Evolutionary conservation across 2,329 filamentous ascomycete genomes (phyloP).

Genomic region (Aspergillaceae sp.): DNA sequence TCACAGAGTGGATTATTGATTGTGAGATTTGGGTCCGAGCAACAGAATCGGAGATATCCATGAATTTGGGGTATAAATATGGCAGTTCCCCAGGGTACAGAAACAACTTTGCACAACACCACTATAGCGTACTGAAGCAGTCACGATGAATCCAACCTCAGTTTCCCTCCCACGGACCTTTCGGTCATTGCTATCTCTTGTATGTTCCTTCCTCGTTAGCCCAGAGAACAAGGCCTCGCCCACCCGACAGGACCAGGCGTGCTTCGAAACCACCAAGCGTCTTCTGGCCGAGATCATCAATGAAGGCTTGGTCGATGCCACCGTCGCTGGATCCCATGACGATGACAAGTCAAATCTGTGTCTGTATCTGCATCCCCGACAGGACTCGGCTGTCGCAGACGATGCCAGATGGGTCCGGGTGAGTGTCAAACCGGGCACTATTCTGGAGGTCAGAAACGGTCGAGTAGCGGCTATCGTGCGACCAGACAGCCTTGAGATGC

Average conservation of each 20-base stretch:
- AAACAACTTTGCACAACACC: background rate
- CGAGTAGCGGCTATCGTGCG: background rate
- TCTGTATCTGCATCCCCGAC: background rate
- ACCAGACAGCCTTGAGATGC: slow-evolving; percentile 1
- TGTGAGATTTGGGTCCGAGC: too few species aligned
- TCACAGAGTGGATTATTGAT: too few species aligned
- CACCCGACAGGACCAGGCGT: background rate
- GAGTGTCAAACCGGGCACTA: background rate
- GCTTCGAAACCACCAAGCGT: slow-evolving; percentile 9
- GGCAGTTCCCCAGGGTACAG: too few species aligned
- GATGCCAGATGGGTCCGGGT: background rate
- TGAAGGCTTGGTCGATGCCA: slow-evolving; percentile 7
- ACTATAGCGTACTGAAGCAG: background rate
- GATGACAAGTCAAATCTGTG: background rate
- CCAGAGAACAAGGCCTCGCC: background rate
- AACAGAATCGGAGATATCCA: too few species aligned
- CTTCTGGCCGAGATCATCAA: slow-evolving; percentile 9
- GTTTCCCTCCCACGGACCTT: background rate
- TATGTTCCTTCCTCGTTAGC: background rate
- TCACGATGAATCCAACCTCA: too few species aligned
- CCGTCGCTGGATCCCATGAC: background rate
- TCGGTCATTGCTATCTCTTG: background rate
- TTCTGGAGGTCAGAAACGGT: background rate
- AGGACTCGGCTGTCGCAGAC: background rate
- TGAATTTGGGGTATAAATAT: too few species aligned